These are phyloP conservation scores for Syzygium malaccense DNA, from an alignment of 441 rosid species.

Conservation along the genomic window DNA sequence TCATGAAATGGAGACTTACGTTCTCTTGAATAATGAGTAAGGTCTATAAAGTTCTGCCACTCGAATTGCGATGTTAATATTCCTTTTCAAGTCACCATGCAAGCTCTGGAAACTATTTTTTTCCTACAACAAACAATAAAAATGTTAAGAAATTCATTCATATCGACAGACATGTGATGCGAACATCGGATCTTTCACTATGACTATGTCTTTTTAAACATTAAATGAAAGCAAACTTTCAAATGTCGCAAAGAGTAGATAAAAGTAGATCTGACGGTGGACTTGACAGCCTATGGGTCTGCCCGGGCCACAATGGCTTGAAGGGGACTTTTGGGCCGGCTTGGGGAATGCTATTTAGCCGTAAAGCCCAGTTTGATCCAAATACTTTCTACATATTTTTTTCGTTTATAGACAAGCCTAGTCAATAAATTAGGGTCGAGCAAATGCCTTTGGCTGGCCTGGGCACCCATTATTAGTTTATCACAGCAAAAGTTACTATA, in stretches of 20 bases:
- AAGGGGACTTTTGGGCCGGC: no score
- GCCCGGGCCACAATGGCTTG: no score
- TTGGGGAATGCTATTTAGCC: no score
- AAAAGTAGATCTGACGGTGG: no score
- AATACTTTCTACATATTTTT: no score
- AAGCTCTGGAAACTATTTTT: background rate
- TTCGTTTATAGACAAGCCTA: no score
- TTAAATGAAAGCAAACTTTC: no score
- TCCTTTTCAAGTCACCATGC: background rate
- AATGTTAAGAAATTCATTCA: background rate
- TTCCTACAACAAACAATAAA: background rate
- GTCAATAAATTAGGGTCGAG: no score
- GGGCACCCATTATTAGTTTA: background rate
- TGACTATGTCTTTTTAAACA: background rate
- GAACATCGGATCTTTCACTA: background rate
- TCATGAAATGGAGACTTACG: background rate
- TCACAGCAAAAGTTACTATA: background rate
- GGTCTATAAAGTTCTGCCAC: background rate
- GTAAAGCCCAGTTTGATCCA: no score
- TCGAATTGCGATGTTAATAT: background rate
- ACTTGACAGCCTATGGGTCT: no score
- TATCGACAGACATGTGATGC: background rate
- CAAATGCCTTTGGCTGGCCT: no score
- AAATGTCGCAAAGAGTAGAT: no score
- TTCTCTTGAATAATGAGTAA: background rate